phyloP scores from a whole-genome alignment of 768 basidiomycete genomes.

The Pleurotus citrinopileatus region DNA sequence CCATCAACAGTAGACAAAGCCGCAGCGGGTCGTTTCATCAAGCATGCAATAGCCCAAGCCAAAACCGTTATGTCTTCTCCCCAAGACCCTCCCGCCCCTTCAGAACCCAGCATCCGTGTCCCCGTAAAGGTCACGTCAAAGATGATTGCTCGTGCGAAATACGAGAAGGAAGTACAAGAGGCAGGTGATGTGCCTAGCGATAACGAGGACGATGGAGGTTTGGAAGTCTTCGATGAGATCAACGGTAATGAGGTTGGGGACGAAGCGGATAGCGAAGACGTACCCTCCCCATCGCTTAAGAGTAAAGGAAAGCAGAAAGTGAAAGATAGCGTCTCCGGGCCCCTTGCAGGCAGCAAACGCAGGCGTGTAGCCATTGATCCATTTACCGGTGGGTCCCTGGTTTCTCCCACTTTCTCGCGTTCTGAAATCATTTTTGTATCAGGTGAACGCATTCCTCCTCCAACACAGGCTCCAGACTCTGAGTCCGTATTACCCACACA shows the following conservation, averaged over 20 bases:
- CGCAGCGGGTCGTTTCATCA: slow-evolving; percentile 82
- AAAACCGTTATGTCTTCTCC: slow-evolving; percentile 33
- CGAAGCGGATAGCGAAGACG: slow-evolving; percentile 12
- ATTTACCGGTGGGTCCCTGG: slow-evolving; percentile 50
- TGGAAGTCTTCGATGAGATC: slow-evolving; percentile 39
- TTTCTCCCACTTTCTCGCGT: background rate
- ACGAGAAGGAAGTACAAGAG: slow-evolving; percentile 54
- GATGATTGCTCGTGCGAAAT: slow-evolving; percentile 68
- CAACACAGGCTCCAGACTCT: background rate
- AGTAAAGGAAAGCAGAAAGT: slow-evolving; percentile 1
- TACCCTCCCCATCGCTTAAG: background rate
- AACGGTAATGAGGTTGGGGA: slow-evolving; percentile 16
- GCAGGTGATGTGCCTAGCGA: slow-evolving; percentile 41
- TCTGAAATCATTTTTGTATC: background rate
- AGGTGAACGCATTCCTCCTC: slow-evolving; percentile 24
- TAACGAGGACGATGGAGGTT: slow-evolving; percentile 31
- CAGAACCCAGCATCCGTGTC: slow-evolving; percentile 22
- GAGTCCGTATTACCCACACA: background rate
- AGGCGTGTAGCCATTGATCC: slow-evolving; percentile 58
- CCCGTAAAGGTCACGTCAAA: slow-evolving; percentile 65
- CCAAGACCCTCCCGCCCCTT: slow-evolving; percentile 24
- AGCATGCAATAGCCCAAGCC: slow-evolving; percentile 72
- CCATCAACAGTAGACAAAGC: slow-evolving; percentile 65
- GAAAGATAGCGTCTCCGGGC: background rate
- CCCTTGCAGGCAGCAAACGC: slow-evolving; percentile 32